Evolutionary conservation across 768 basidiomycete genomes (phyloP).

Genomic region (Ephemerocybe angulata): DNA sequence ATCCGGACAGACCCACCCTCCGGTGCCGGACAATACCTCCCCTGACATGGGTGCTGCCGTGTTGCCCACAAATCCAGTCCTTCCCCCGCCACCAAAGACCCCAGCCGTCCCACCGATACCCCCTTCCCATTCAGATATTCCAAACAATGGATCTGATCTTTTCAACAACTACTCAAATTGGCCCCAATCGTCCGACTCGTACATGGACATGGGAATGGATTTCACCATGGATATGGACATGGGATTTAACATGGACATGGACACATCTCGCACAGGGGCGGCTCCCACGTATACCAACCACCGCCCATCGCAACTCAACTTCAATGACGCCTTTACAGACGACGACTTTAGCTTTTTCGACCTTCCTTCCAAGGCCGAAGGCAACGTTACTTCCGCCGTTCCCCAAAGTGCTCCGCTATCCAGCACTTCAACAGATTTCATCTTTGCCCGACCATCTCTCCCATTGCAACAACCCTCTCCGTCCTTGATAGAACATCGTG

Average conservation of each 20-base stretch:
- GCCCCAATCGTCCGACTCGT: conserved; percentile 30
- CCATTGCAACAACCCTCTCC: conserved; percentile 10
- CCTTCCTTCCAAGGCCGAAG: conserved; percentile 35
- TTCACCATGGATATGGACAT: conserved; percentile 37
- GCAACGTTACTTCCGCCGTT: conserved; percentile 5
- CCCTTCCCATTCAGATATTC: conserved; percentile 21
- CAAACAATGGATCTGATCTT: conserved; percentile 31
- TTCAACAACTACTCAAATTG: conserved; percentile 42
- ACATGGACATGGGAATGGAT: conserved; percentile 52
- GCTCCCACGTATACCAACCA: conserved; percentile 24
- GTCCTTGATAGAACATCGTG: conserved; percentile 22
- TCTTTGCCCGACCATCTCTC: not conserved
- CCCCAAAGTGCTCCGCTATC: conserved; percentile 7
- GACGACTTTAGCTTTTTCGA: conserved; percentile 91
- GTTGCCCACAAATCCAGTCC: conserved; percentile 5
- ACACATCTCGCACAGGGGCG: conserved; percentile 6
- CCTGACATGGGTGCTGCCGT: conserved; percentile 19
- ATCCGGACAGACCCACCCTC: conserved; percentile 29
- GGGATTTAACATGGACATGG: conserved; percentile 35
- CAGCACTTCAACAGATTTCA: not conserved
- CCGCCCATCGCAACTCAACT: conserved; percentile 39
- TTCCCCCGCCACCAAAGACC: conserved; percentile 4
- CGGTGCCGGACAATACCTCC: conserved; percentile 23
- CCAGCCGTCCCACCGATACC: conserved; percentile 8
- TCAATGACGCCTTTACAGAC: conserved; percentile 71